A percentile compares a stretch with the other conserved stretches of the same genome.
Evolutionary conservation across 2,329 filamentous ascomycete genomes (phyloP).

Genomic region (Arachnopeziza araneosa): DNA sequence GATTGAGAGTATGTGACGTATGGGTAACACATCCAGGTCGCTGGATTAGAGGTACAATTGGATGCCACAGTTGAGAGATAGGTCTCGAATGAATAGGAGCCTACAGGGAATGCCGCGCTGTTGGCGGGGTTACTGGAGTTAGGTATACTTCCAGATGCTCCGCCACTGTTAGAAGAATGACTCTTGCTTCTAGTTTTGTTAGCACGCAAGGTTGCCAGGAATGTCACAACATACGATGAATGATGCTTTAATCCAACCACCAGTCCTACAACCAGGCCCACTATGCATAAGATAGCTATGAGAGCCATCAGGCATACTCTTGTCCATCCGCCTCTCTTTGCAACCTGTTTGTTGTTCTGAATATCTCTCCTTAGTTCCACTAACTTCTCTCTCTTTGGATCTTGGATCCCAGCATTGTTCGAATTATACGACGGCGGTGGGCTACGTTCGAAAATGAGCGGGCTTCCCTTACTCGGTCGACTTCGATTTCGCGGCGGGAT

Average conservation of each 20-base stretch:
- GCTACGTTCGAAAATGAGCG: not conserved
- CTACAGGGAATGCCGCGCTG: slow-evolving; percentile 47
- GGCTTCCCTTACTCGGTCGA: not conserved
- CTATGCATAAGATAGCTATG: slow-evolving; percentile 19
- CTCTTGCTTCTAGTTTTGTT: slow-evolving; percentile 6
- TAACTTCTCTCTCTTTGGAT: slow-evolving; percentile 19
- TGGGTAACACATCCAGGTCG: slow-evolving; percentile 59
- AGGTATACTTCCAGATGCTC: not conserved
- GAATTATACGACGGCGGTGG: not conserved
- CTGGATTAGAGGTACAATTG: slow-evolving; percentile 51
- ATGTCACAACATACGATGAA: slow-evolving; percentile 7
- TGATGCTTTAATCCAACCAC: slow-evolving; percentile 25
- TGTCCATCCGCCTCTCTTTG: slow-evolving; percentile 30
- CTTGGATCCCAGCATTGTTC: not conserved
- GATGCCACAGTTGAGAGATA: slow-evolving; percentile 48
- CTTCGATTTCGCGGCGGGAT: not conserved
- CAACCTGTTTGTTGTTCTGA: slow-evolving; percentile 25
- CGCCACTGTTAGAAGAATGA: slow-evolving; percentile 6
- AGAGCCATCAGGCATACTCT: slow-evolving; percentile 25
- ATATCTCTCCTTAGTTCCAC: slow-evolving; percentile 14
- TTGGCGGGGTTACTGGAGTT: not conserved
- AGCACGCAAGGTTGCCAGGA: not conserved
- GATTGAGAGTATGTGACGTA: slow-evolving; percentile 43
- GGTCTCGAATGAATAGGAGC: slow-evolving; percentile 56
- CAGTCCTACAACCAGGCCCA: slow-evolving; percentile 30